Evolutionary conservation across 768 basidiomycete genomes (phyloP).

Genomic region (Leccinum variicolor): DNA sequence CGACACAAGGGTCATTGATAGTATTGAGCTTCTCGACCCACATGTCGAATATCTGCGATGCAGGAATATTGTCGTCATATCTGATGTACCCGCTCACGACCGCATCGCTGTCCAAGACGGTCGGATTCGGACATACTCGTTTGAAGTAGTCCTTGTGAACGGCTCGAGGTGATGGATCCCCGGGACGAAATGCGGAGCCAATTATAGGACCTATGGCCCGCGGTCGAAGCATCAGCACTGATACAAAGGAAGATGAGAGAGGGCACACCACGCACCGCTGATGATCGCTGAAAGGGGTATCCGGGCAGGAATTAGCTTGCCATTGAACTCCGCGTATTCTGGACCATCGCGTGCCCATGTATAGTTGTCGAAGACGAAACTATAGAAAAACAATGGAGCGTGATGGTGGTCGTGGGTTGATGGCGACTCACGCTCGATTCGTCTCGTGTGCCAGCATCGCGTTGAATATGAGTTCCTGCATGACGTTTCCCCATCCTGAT

Average conservation of each 20-base stretch:
- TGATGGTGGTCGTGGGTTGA: not conserved
- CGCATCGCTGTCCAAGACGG: slow-evolving; percentile 25
- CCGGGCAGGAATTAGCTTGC: slow-evolving; percentile 48
- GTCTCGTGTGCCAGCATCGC: slow-evolving; percentile 46
- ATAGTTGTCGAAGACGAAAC: slow-evolving; percentile 58
- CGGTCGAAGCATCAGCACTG: not conserved
- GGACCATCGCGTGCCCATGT: slow-evolving; percentile 46
- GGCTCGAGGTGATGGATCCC: slow-evolving; percentile 38
- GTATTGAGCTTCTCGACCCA: slow-evolving; percentile 47
- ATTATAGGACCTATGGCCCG: slow-evolving; percentile 38
- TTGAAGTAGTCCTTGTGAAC: slow-evolving; percentile 46
- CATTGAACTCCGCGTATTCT: slow-evolving; percentile 46
- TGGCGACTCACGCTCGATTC: slow-evolving; percentile 44
- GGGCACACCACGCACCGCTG: slow-evolving; percentile 35
- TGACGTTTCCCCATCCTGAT: slow-evolving; percentile 59
- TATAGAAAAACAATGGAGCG: slow-evolving; percentile 11
- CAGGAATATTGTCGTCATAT: slow-evolving; percentile 25
- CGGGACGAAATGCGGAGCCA: slow-evolving; percentile 37
- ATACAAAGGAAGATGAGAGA: not conserved
- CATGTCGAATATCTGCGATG: slow-evolving; percentile 36
- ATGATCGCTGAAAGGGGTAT: slow-evolving; percentile 55
- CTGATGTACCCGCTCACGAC: slow-evolving; percentile 22
- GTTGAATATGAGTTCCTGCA: slow-evolving; percentile 57
- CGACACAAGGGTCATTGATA: slow-evolving; percentile 47
- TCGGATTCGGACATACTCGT: slow-evolving; percentile 44